Base-by-base conservation (phyloP, 306 rosid species). In the Alnus rubra region DNA sequence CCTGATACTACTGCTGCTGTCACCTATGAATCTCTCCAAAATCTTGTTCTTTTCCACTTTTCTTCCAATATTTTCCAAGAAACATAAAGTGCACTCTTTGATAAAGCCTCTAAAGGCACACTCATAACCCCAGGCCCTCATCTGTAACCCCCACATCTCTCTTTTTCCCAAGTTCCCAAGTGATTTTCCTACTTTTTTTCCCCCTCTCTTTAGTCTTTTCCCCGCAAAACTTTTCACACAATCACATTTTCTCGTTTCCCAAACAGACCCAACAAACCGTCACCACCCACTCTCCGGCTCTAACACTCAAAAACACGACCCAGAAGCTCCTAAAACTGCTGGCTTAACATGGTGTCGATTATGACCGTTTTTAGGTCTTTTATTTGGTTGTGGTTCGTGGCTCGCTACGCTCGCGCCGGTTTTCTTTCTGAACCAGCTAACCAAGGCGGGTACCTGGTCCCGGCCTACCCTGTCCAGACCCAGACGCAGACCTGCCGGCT, bases 381-480 rank as follows among this genome's bases (percentile, higher is more conserved):
- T 35, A 0, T 82, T 58, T 33, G 84, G 31, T 54, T 81, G 10
- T 44, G 77, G 28, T 74, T 81, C 7, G 19, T 55, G n/a, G 44
- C 72, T 6, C 78, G 70, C 28, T 12, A 58, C 16, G 76, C 90
- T 45, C 69, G 14, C 0, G 93, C 97, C 42, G 87, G 87, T 73
- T 39, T 95, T 60, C 84, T 93, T 4, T 76, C 97, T 15, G 83
- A 95, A 73, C 98, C 97, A 4, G 94, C 87, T 0, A 75, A 89
- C 30, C 97, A 94, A 1, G 93, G 88, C 3, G 72, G 86, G 35
- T 58, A 84, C 87, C 81, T 90, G 0, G 97, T 95, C 51, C 99
- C 98, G 2, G 98, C 98, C 55, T 87, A 81, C 70, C 99, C 98
- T 5, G 89, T 86, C 37, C 98, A 93, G 76, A 89, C 88, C 80